A percentile compares a stretch with the other conserved stretches of the same genome.
These are phyloP conservation scores for Podospora tetraspora DNA, from an alignment of 495 filamentous ascomycete species.

Conservation along the genomic window DNA sequence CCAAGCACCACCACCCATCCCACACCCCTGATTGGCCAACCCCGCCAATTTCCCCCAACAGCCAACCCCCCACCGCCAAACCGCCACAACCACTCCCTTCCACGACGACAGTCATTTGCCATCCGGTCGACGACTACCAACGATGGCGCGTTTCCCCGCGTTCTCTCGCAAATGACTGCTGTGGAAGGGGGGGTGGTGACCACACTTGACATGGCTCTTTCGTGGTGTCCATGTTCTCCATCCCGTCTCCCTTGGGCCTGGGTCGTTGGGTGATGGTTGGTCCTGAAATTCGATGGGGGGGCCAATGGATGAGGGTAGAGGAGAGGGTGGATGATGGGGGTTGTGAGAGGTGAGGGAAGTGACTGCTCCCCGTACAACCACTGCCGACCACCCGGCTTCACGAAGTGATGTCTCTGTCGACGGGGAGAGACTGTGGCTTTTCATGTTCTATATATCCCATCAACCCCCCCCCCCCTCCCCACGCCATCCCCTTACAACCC, in stretches of 20 bases:
- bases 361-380: too few species aligned
- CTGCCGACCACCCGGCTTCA: too few species aligned
- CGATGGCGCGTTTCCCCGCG: not conserved
- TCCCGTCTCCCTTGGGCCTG: too few species aligned
- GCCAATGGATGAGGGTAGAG: not conserved
- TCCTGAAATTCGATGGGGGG: not conserved
- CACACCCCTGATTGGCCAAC: not conserved
- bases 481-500: too few species aligned
- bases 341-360: not conserved
- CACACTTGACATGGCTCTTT: too few species aligned
- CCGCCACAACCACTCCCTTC: not conserved
- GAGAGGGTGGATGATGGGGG: not conserved
- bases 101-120: not conserved
- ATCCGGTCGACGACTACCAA: not conserved
- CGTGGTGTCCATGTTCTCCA: too few species aligned
- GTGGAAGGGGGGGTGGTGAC: not conserved
- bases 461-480: too few species aligned
- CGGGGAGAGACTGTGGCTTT: not conserved
- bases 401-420: not conserved
- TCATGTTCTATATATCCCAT: not conserved
- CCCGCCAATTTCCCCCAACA: not conserved
- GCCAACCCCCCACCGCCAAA: not conserved
- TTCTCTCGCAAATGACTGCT: not conserved
- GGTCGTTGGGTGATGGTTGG: too few species aligned
- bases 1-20: not conserved